Evolutionary conservation across 495 filamentous ascomycete genomes (phyloP).

Genomic region (Hyaloscypha bicolor): DNA sequence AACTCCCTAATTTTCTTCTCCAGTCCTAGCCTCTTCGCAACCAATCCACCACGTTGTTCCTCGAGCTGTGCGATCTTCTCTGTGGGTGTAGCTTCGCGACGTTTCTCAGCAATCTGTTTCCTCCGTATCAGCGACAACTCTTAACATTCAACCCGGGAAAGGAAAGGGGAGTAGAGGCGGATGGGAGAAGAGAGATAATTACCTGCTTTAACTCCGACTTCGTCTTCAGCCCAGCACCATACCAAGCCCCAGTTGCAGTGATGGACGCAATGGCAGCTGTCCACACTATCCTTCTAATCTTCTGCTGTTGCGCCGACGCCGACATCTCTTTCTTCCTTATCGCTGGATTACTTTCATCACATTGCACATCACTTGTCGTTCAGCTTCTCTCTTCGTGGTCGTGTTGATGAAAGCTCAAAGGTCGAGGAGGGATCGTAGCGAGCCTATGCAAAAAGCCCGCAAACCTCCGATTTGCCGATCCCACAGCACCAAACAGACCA

Average conservation of each 20-base stretch:
- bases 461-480: conserved; percentile 2
- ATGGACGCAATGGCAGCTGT: conserved; percentile 50
- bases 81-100: conserved; percentile 52
- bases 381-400: background rate
- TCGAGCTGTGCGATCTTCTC: conserved; percentile 57
- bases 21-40: conserved; percentile 52
- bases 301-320: conserved; percentile 22
- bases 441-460: background rate
- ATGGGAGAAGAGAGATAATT: background rate
- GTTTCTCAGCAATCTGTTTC: conserved; percentile 37
- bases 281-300: conserved; percentile 41
- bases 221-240: conserved; percentile 57
- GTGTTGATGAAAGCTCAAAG: background rate
- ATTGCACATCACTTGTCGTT: background rate
- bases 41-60: conserved; percentile 46
- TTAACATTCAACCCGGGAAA: background rate
- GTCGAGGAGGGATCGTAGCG: background rate
- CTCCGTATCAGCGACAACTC: background rate
- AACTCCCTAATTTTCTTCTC: conserved; percentile 60
- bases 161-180: background rate
- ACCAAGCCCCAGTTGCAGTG: conserved; percentile 54
- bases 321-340: conserved; percentile 5
- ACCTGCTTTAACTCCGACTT: conserved; percentile 39
- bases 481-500: background rate
- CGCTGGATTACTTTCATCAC: background rate